phyloP scores from a whole-genome alignment of 1,284 basidiomycete genomes.

The Pisolithus thermaeus region DNA sequence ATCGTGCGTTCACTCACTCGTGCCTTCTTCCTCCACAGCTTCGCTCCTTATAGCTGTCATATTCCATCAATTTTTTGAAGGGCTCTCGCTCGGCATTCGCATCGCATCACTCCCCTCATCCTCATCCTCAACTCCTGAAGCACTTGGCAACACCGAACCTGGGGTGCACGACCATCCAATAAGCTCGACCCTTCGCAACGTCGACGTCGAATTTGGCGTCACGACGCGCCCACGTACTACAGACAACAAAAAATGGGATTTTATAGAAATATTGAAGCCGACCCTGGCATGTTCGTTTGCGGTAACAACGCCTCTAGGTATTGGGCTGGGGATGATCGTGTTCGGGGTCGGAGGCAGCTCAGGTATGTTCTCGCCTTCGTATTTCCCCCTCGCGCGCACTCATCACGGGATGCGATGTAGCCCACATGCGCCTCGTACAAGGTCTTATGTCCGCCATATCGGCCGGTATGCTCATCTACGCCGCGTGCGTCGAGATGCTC shows the following conservation, averaged over 20 bases:
- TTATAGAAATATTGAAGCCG: constrained; percentile 1
- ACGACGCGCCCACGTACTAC: background rate
- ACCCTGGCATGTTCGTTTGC: constrained; percentile 56
- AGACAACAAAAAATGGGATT: background rate
- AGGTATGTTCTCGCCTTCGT: constrained; percentile 13
- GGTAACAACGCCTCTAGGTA: constrained; percentile 58
- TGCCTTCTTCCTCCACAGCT: constrained; percentile 33
- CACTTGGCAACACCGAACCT: background rate
- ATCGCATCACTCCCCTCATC: constrained; percentile 58
- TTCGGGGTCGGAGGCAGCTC: constrained; percentile 31
- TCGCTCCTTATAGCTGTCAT: constrained; percentile 67
- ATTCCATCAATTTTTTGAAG: constrained; percentile 80
- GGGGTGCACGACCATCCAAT: background rate
- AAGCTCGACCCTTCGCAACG: background rate
- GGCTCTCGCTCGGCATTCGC: constrained; percentile 70
- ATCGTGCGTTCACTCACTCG: background rate
- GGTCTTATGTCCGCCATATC: constrained; percentile 73
- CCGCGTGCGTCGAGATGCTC: constrained; percentile 75
- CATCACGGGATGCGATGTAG: constrained; percentile 20
- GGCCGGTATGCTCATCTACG: constrained; percentile 74
- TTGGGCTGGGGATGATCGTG: constrained; percentile 44
- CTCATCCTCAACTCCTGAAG: background rate
- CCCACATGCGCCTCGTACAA: constrained; percentile 48
- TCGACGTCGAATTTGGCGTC: background rate
- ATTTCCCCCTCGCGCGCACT: background rate